These are phyloP conservation scores for Boletus edulis DNA, from an alignment of 768 basidiomycete genomes.

Conservation along the genomic window DNA sequence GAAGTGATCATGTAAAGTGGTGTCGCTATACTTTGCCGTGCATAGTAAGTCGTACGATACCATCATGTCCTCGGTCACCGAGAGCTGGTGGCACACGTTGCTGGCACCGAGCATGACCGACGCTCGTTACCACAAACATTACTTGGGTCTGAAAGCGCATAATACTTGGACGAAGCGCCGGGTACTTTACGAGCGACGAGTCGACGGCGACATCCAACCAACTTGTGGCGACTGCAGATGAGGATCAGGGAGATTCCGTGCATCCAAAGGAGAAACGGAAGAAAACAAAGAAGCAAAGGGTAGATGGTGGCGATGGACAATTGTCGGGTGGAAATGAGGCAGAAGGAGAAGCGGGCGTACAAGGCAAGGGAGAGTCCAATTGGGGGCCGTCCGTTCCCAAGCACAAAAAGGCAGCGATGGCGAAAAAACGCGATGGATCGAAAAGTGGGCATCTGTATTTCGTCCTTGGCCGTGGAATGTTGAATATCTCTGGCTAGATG, in stretches of 20 bases:
- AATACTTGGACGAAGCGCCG: conserved; percentile 65
- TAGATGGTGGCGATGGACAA: conserved; percentile 4
- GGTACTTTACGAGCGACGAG: conserved; percentile 34
- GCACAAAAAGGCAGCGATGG: conserved; percentile 30
- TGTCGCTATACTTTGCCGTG: too few relatives aligned
- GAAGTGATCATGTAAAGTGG: too few relatives aligned
- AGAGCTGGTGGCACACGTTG: too few relatives aligned
- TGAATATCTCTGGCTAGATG: conserved; percentile 25
- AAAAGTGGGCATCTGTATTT: conserved; percentile 19
- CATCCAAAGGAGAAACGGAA: conserved; percentile 62
- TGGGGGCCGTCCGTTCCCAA: conserved; percentile 1
- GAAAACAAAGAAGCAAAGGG: conserved; percentile 44
- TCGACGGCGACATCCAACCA: conserved; percentile 2
- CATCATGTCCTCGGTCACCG: too few relatives aligned
- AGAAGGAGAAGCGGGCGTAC: conserved; percentile 14
- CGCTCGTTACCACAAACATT: too few relatives aligned
- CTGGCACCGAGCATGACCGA: too few relatives aligned
- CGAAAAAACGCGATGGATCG: conserved; percentile 26
- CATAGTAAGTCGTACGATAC: too few relatives aligned
- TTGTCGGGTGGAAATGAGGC: conserved; percentile 8
- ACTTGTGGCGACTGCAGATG: not conserved
- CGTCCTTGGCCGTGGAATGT: not conserved
- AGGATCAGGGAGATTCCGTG: conserved; percentile 9
- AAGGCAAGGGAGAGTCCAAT: conserved; percentile 14
- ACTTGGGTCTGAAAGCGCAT: conserved; percentile 72